These are phyloP conservation scores for Teratosphaeria zuluensis DNA, from an alignment of 2,329 filamentous ascomycete genomes.

Conservation along the genomic window DNA sequence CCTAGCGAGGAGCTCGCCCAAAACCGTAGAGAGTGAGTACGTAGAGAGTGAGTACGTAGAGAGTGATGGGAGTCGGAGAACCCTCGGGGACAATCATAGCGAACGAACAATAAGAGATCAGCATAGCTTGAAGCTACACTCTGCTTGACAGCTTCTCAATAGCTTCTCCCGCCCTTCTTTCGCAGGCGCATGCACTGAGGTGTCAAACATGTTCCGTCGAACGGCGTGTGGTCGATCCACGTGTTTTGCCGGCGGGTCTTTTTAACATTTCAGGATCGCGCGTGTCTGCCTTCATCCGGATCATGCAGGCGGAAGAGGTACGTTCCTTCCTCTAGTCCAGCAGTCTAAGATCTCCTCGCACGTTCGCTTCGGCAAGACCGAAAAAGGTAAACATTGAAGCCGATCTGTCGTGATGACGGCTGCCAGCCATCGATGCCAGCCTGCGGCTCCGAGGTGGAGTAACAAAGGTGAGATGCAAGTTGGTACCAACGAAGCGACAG, in stretches of 20 bases:
- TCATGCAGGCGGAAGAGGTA: not conserved
- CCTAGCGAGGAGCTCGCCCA: no score
- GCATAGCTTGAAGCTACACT: no score
- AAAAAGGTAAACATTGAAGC: not conserved
- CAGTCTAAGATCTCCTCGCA: not conserved
- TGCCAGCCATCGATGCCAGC: not conserved
- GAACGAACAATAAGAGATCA: no score
- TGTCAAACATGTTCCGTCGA: not conserved
- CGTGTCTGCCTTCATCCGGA: not conserved
- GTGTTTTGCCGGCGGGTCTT: not conserved
- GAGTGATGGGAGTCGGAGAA: no score
- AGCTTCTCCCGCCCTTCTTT: not conserved
- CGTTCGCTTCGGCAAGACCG: not conserved
- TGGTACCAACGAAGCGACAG: not conserved
- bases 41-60: no score
- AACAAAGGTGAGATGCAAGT: not conserved
- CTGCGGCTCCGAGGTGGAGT: no score
- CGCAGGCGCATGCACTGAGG: not conserved
- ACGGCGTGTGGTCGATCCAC: not conserved
- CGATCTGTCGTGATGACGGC: not conserved
- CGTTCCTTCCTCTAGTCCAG: not conserved
- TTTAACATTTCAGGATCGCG: not conserved
- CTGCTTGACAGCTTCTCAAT: not conserved
- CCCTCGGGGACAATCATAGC: no score
- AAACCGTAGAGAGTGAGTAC: no score